Evolutionary conservation across 495 filamentous ascomycete genomes (phyloP).

Genomic region (Thozetella sp.): DNA sequence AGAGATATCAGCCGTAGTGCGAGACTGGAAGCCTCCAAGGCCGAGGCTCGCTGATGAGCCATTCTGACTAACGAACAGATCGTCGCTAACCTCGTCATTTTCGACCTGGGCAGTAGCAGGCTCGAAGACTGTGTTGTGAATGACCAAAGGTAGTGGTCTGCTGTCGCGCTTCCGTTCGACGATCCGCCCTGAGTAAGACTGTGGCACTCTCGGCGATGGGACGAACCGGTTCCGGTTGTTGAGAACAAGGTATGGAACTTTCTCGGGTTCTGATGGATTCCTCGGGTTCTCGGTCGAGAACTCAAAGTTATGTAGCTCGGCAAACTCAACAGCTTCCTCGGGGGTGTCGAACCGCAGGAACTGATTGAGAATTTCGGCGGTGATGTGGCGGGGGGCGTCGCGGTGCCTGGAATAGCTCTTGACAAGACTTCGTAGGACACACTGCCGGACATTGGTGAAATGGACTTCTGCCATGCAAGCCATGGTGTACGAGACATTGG

Average conservation of each 20-base stretch:
- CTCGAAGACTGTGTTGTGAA: constrained; percentile 47
- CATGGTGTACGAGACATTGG: constrained; percentile 82
- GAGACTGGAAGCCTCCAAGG: not conserved
- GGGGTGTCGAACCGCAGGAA: constrained; percentile 74
- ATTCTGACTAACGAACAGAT: constrained; percentile 30
- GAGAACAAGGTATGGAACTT: constrained; percentile 52
- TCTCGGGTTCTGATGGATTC: constrained; percentile 41
- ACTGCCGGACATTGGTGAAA: constrained; percentile 79
- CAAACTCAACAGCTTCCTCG: constrained; percentile 70
- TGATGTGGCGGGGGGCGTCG: constrained; percentile 77
- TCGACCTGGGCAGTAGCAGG: constrained; percentile 6
- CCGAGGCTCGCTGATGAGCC: not conserved
- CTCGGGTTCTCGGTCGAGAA: constrained; percentile 42
- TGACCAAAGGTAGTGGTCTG: constrained; percentile 38
- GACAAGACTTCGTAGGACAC: constrained; percentile 71
- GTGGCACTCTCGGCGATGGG: constrained; percentile 38
- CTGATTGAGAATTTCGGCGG: constrained; percentile 62
- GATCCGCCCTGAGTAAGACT: constrained; percentile 39
- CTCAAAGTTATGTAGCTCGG: constrained; percentile 65
- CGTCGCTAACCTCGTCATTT: not conserved
- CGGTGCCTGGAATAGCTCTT: constrained; percentile 59
- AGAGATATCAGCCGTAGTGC: no score
- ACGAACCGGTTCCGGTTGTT: constrained; percentile 25
- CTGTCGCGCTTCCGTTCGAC: constrained; percentile 51
- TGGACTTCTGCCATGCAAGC: constrained; percentile 92